Conservation (phyloP, 305 asterid species). For the Fraxinus baroniana region DNA sequence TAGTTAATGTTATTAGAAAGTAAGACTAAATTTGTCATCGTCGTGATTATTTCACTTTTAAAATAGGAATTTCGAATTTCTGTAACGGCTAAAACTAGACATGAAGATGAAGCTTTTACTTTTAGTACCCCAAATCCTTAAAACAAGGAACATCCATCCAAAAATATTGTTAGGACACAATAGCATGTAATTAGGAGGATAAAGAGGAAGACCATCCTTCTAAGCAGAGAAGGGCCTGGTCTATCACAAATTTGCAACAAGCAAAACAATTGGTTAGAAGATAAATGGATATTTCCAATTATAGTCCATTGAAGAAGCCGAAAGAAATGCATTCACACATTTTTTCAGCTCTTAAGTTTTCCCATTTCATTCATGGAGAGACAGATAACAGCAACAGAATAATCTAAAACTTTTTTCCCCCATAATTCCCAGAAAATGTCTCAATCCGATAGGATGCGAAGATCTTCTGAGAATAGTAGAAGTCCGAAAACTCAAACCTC, state of each 20-base stretch:
- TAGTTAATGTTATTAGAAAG: background rate
- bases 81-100: background rate
- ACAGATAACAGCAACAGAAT: background rate
- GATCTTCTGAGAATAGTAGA: slow-evolving; percentile 36
- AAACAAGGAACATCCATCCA: background rate
- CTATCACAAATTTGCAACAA: slow-evolving; percentile 26
- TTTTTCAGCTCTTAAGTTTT: slow-evolving; percentile 20
- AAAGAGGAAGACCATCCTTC: background rate
- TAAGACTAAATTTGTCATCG: background rate
- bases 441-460: slow-evolving; percentile 46
- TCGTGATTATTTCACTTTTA: background rate
- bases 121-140: background rate
- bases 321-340: slow-evolving; percentile 30
- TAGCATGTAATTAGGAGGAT: slow-evolving; percentile 8
- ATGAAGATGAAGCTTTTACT: background rate
- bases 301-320: slow-evolving; percentile 37
- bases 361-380: slow-evolving; percentile 3
- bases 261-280: slow-evolving; percentile 9
- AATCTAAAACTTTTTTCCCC: background rate
- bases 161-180: background rate
- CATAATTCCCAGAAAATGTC: slow-evolving; percentile 37
- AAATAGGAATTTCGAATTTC: background rate
- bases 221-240: slow-evolving; percentile 5
- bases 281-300: slow-evolving; percentile 12
- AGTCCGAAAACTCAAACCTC: slow-evolving; percentile 39